phyloP scores from a whole-genome alignment of 345 rosid genomes.

The Sisymbrium irio region DNA sequence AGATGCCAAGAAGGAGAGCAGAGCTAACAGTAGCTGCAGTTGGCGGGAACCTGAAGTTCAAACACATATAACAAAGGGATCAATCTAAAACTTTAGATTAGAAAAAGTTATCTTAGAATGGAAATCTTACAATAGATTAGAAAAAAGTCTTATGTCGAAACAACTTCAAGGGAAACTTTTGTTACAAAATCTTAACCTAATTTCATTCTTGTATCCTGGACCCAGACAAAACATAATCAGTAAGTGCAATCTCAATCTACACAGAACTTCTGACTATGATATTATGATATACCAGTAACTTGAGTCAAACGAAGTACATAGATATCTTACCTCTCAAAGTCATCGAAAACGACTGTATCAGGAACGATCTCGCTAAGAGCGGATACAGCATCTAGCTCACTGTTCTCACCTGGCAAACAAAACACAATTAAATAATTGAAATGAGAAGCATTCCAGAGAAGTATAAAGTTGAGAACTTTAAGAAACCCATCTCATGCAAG shows the following conservation, averaged over 20 bases:
- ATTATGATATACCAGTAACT: neutral
- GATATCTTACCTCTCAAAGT: conserved; percentile 63
- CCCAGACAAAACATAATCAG: neutral
- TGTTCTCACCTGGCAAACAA: conserved; percentile 41
- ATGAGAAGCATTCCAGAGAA: neutral
- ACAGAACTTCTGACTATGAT: neutral
- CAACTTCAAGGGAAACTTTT: neutral
- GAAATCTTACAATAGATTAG: neutral
- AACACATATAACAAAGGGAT: neutral
- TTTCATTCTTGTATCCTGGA: neutral
- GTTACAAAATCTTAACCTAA: neutral
- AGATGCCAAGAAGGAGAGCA: conserved; percentile 82
- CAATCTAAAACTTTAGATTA: neutral
- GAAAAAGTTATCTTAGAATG: too few relatives aligned
- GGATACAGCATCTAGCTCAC: conserved; percentile 84
- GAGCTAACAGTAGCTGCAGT: conserved; percentile 99
- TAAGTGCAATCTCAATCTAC: neutral
- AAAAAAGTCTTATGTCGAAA: neutral
- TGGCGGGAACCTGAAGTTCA: conserved; percentile 70
- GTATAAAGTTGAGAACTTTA: neutral
- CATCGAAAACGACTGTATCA: conserved; percentile 90
- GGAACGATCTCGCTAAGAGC: conserved; percentile 90
- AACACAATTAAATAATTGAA: neutral
- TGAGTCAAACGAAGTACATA: neutral
- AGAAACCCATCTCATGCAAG: neutral